Evolutionary conservation across 176 grass and related monocot species (phyloP).

Genomic region (Bonia amplexicaulis): DNA sequence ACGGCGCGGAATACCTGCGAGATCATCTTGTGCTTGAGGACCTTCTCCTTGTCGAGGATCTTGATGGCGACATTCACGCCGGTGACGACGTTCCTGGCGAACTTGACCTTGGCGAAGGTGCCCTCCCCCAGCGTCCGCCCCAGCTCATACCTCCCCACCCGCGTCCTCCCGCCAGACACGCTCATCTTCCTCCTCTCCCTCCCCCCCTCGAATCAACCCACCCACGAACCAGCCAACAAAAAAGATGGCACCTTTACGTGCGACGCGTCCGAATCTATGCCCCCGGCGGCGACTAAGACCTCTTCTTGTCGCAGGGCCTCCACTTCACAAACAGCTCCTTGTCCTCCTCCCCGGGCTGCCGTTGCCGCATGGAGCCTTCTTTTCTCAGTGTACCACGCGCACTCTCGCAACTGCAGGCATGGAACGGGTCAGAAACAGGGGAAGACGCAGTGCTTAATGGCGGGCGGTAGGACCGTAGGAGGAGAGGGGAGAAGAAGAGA

Average conservation of each 20-base stretch:
- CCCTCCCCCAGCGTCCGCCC: conserved; percentile 87
- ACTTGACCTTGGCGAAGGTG: conserved; percentile 98
- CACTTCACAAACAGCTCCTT: conserved; percentile 62
- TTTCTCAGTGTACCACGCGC: not conserved
- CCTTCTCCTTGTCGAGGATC: conserved; percentile 98
- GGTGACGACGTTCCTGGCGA: conserved; percentile 79
- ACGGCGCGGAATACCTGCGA: conserved; percentile 43
- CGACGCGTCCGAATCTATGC: not conserved
- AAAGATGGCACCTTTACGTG: not conserved
- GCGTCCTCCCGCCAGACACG: conserved; percentile 36
- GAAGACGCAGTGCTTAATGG: not conserved
- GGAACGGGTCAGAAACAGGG: not conserved
- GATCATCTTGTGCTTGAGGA: conserved; percentile 96
- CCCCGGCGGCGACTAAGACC: conserved; percentile 33
- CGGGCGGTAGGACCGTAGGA: not conserved
- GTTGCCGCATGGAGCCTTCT: conserved; percentile 41
- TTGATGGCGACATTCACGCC: conserved; percentile 88
- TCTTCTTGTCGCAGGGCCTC: conserved; percentile 69
- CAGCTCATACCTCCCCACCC: conserved; percentile 93
- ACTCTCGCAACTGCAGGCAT: conserved; percentile 5
- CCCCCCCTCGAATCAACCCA: not conserved
- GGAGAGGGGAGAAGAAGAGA: too few species aligned
- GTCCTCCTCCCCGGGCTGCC: conserved; percentile 48
- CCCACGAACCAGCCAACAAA: not conserved
- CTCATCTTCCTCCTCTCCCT: conserved; percentile 39